phyloP scores from a whole-genome alignment of 2,329 filamentous ascomycete genomes.

The Apiospora pterosperma region DNA sequence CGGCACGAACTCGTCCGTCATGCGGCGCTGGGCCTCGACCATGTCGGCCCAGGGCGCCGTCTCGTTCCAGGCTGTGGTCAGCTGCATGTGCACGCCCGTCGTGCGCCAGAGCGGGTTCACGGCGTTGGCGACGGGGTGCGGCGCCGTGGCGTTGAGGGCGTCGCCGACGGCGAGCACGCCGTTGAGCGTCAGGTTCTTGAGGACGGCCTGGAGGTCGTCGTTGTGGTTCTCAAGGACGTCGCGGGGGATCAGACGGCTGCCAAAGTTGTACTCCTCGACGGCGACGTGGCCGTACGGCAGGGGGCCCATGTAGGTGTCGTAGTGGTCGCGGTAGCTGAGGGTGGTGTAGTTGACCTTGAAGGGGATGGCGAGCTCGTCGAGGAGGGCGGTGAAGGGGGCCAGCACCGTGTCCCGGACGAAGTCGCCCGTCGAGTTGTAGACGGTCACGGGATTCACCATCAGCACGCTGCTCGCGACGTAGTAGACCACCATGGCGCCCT shows the following conservation, averaged over 20 bases:
- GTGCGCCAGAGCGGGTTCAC: conserved; percentile 32
- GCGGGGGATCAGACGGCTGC: conserved; percentile 33
- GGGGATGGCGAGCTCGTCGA: conserved; percentile 20
- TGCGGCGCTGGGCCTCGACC: conserved; percentile 22
- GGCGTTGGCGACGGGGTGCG: conserved; percentile 23
- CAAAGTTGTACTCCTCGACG: conserved; percentile 30
- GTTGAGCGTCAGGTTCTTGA: conserved; percentile 26
- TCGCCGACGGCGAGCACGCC: conserved; percentile 28
- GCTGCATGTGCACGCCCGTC: conserved; percentile 21
- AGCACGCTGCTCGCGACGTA: conserved; percentile 15
- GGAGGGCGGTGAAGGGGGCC: conserved; percentile 20
- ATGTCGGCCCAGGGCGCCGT: conserved; percentile 17
- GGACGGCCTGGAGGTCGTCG: conserved; percentile 23
- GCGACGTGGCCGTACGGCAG: conserved; percentile 29
- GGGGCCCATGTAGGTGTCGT: conserved; percentile 32
- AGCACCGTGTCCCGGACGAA: conserved; percentile 23
- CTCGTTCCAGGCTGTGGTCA: conserved; percentile 21
- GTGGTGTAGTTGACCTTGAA: conserved; percentile 20
- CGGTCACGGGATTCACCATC: conserved; percentile 21
- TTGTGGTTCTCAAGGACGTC: conserved; percentile 26
- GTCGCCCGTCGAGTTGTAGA: conserved; percentile 23
- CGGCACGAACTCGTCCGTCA: conserved; percentile 29
- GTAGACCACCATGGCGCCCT: conserved; percentile 21
- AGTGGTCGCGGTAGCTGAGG: conserved; percentile 30
- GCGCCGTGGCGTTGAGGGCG: conserved; percentile 23